A percentile compares a stretch with the other conserved stretches of the same genome.
These are phyloP conservation scores for Kodamaea derodonti DNA, from an alignment of 1,139 yeast species.

Conservation along the genomic window DNA sequence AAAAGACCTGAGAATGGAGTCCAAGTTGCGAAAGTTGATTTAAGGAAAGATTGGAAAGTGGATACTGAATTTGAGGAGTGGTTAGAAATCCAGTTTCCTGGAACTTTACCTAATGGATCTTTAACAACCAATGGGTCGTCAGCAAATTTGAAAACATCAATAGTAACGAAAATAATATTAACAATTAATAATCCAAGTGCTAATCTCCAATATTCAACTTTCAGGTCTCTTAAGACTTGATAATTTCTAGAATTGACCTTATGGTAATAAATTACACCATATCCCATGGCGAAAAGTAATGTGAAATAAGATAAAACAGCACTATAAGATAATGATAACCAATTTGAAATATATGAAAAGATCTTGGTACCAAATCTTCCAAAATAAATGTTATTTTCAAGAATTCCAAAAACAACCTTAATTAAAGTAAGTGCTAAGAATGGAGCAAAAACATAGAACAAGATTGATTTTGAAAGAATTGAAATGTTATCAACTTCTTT, in stretches of 20 bases:
- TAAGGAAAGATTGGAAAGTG: no score
- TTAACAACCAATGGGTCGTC: background rate
- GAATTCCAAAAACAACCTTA: constrained; percentile 11
- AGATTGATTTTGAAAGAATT: constrained; percentile 28
- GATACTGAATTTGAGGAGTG: no score
- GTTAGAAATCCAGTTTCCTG: background rate
- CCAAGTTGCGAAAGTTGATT: no score
- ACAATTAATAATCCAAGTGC: background rate
- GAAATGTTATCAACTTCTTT: constrained; percentile 22
- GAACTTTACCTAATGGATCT: background rate
- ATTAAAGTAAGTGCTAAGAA: constrained; percentile 11
- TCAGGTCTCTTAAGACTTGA: constrained; percentile 14
- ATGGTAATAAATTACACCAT: constrained; percentile 34
- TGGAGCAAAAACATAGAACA: constrained; percentile 30
- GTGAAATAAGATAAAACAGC: constrained; percentile 13
- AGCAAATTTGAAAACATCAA: background rate
- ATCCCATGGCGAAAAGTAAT: constrained; percentile 37
- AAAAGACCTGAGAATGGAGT: background rate
- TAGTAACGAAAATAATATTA: background rate
- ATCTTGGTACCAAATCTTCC: constrained; percentile 3
- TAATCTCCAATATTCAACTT: background rate
- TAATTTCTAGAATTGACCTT: constrained; percentile 23
- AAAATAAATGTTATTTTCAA: constrained; percentile 17
- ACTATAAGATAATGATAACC: constrained; percentile 6
- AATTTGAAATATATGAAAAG: background rate